These are phyloP conservation scores for Fibroporia radiculosa DNA, from an alignment of 768 basidiomycete genomes.

Conservation along the genomic window DNA sequence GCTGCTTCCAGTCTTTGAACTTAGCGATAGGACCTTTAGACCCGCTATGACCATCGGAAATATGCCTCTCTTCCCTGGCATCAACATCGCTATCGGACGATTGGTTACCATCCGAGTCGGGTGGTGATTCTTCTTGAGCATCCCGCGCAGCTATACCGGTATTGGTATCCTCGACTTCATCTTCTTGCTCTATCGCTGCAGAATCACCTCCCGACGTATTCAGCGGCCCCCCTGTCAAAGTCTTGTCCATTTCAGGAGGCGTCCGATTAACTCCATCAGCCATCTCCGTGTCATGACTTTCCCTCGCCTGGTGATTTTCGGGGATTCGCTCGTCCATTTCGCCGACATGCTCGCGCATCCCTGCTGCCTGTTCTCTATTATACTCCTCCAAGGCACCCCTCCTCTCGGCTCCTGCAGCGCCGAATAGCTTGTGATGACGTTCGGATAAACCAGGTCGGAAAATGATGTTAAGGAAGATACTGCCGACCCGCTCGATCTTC, in stretches of 20 bases:
- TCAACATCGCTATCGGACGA: too few relatives aligned
- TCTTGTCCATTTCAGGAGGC: constrained; percentile 3
- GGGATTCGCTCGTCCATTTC: constrained; percentile 7
- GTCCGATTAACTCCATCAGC: background rate
- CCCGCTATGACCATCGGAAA: background rate
- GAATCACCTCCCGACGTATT: constrained; percentile 10
- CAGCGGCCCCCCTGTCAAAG: constrained; percentile 11
- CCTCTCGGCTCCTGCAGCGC: constrained; percentile 16
- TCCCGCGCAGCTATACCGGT: constrained; percentile 10
- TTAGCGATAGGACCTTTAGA: constrained; percentile 23
- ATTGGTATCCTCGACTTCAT: constrained; percentile 9
- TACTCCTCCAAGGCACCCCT: constrained; percentile 22
- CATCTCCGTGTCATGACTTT: constrained; percentile 11
- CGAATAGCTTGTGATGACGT: constrained; percentile 18
- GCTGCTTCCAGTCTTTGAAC: constrained; percentile 35
- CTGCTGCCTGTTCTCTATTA: constrained; percentile 16
- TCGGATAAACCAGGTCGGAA: constrained; percentile 24
- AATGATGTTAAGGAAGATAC: constrained; percentile 16
- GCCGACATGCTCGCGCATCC: constrained; percentile 16
- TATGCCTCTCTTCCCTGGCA: background rate
- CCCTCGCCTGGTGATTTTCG: constrained; percentile 11
- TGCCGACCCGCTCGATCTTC: constrained; percentile 20
- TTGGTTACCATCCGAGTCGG: constrained; percentile 14
- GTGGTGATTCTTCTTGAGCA: constrained; percentile 8
- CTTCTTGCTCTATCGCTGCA: constrained; percentile 5